phyloP scores from a whole-genome alignment of 139 green algal species.

The Medakamo hakoo region DNA sequence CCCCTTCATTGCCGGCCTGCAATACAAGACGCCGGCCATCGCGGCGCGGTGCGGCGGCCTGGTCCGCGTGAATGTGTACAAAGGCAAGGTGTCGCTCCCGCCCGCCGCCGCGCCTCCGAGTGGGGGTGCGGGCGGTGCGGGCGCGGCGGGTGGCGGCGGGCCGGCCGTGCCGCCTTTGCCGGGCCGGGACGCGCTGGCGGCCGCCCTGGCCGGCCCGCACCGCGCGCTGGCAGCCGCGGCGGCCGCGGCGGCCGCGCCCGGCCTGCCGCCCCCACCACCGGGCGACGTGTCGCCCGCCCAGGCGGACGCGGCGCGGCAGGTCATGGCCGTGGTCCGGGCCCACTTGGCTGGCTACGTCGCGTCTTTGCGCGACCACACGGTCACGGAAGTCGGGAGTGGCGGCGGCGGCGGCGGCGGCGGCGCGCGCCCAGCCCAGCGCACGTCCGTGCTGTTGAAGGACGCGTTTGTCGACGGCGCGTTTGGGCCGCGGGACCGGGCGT shows the following conservation, averaged over 20 bases:
- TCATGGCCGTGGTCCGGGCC: not conserved
- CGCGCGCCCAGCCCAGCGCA: too few species aligned
- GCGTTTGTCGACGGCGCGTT: too few species aligned
- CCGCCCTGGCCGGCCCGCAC: not conserved
- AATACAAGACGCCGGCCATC: slow-evolving; percentile 59
- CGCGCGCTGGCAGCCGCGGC: not conserved
- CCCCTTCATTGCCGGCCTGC: slow-evolving; percentile 34
- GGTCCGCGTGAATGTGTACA: slow-evolving; percentile 66
- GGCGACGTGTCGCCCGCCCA: too few species aligned
- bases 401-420: too few species aligned
- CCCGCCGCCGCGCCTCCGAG: too few species aligned
- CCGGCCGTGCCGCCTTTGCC: not conserved
- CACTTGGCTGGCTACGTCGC: not conserved
- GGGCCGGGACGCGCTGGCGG: not conserved
- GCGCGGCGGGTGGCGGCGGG: too few species aligned
- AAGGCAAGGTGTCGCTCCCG: slow-evolving; percentile 15
- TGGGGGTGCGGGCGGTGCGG: too few species aligned
- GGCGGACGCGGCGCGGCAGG: not conserved
- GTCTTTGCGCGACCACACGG: not conserved
- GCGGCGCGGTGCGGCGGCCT: slow-evolving; percentile 22
- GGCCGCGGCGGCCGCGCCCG: too few species aligned
- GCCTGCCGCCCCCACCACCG: not conserved
- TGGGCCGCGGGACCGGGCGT: not conserved
- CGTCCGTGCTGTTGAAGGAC: not conserved
- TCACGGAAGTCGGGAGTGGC: not conserved